Percentiles rank a stretch among this genome's conserved stretches.
phyloP scores from a whole-genome alignment of 352 stramenopile species.

The Phytophthora tentaculata region DNA sequence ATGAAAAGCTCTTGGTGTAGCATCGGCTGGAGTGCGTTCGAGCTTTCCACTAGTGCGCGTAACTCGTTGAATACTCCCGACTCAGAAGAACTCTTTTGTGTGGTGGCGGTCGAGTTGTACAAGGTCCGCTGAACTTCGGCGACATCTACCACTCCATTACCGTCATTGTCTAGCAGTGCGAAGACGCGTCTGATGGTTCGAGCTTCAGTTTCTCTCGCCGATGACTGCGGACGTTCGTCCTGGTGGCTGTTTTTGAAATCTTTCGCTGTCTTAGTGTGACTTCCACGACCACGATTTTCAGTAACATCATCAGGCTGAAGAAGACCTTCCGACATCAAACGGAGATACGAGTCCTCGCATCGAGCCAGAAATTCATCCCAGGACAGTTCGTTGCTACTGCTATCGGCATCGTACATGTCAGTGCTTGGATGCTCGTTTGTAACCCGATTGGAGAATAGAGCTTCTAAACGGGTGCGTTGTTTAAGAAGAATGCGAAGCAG shows the following conservation, averaged over 20 bases:
- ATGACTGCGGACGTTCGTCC: slow-evolving; percentile 4
- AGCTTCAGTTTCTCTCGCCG: slow-evolving; percentile 46
- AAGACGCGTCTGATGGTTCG: slow-evolving; percentile 64
- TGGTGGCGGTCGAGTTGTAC: slow-evolving; percentile 31
- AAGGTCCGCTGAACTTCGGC: slow-evolving; percentile 61
- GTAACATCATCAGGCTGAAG: slow-evolving; percentile 15
- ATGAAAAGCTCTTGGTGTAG: slow-evolving; percentile 67
- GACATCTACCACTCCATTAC: slow-evolving; percentile 66
- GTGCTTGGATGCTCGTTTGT: not conserved
- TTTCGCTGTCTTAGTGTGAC: not conserved
- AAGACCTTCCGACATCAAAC: slow-evolving; percentile 49
- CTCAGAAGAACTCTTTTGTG: slow-evolving; percentile 5
- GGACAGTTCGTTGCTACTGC: slow-evolving; percentile 41
- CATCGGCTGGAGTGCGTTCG: slow-evolving; percentile 61
- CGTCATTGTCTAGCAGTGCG: slow-evolving; percentile 58
- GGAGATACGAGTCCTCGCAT: slow-evolving; percentile 55
- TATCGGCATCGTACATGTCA: not conserved
- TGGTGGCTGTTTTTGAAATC: not conserved
- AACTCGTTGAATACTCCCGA: slow-evolving; percentile 26
- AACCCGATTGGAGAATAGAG: slow-evolving; percentile 33
- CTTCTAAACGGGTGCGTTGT: slow-evolving; percentile 44
- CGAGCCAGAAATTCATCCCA: slow-evolving; percentile 60
- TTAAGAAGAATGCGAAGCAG: slow-evolving; percentile 63
- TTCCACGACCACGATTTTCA: not conserved
- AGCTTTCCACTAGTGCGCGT: slow-evolving; percentile 44